phyloP scores from a whole-genome alignment of 164 flowering plant genomes.

The Houttuynia cordata region DNA sequence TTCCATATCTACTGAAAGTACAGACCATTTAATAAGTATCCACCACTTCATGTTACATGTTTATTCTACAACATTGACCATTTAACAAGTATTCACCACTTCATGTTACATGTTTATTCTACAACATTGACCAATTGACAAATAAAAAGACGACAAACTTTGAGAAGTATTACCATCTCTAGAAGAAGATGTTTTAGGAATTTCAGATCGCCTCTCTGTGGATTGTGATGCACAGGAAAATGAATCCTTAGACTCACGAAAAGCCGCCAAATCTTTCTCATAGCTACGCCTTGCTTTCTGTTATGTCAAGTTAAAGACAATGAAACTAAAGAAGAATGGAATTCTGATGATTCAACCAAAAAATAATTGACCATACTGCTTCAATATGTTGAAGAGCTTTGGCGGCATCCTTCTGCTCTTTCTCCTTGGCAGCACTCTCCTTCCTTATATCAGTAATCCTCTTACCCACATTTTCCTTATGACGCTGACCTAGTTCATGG shows the following conservation, averaged over 20 bases:
- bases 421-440: constrained; percentile 68
- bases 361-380: constrained; percentile 47
- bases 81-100: too few relatives aligned
- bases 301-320: background rate
- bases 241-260: constrained; percentile 47
- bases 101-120: background rate
- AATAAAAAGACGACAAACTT: too few relatives aligned
- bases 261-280: constrained; percentile 70
- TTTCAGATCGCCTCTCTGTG: constrained; percentile 27
- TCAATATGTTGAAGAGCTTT: constrained; percentile 76
- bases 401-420: constrained; percentile 66
- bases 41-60: too few relatives aligned
- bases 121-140: background rate
- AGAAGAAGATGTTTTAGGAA: constrained; percentile 13
- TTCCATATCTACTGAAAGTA: too few relatives aligned
- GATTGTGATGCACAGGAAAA: too few relatives aligned
- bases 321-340: background rate
- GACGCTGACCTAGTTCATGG: constrained; percentile 89
- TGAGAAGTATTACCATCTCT: constrained; percentile 12
- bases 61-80: too few relatives aligned
- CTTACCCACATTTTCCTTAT: constrained; percentile 74
- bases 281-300: constrained; percentile 94
- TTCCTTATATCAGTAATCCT: constrained; percentile 63
- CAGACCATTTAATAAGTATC: too few relatives aligned
- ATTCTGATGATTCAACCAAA: background rate